Evolutionary conservation across 2,329 filamentous ascomycete genomes (phyloP).

Genomic region (Xylariaceae sp.): DNA sequence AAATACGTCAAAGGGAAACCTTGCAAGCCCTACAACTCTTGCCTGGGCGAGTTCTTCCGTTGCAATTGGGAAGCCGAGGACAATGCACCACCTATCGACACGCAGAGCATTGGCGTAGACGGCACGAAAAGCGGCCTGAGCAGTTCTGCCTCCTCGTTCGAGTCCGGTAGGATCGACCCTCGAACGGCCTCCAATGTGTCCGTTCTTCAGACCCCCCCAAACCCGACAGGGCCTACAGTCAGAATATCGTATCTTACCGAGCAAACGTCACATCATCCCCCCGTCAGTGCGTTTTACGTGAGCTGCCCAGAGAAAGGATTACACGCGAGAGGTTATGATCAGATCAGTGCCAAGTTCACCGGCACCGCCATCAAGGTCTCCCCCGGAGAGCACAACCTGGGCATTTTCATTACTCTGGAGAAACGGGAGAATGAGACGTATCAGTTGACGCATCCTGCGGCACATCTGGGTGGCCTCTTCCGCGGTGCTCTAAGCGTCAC

Average conservation of each 20-base stretch:
- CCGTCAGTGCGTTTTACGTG: slow-evolving; percentile 92
- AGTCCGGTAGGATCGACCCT: slow-evolving; percentile 40
- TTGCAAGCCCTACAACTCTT: slow-evolving; percentile 98
- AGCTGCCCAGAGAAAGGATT: slow-evolving; percentile 89
- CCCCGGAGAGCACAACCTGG: slow-evolving; percentile 88
- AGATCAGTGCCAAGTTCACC: slow-evolving; percentile 96
- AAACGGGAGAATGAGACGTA: slow-evolving; percentile 83
- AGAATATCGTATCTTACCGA: slow-evolving; percentile 93
- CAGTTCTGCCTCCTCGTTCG: slow-evolving; percentile 46
- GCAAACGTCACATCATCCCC: slow-evolving; percentile 96
- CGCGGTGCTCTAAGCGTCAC: slow-evolving; percentile 84
- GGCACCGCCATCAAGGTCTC: slow-evolving; percentile 89
- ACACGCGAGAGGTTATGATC: slow-evolving; percentile 84
- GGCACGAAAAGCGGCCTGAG: slow-evolving; percentile 30
- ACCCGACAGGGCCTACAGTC: slow-evolving; percentile 50
- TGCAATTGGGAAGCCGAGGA: slow-evolving; percentile 95
- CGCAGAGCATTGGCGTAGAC: slow-evolving; percentile 37
- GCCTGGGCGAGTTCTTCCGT: slow-evolving; percentile 94
- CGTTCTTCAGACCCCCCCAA: slow-evolving; percentile 45
- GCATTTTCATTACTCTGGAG: slow-evolving; percentile 87
- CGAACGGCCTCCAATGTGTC: slow-evolving; percentile 48
- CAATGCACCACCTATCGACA: slow-evolving; percentile 62
- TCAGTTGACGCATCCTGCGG: slow-evolving; percentile 90
- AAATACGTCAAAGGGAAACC: slow-evolving; percentile 99
- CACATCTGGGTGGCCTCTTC: slow-evolving; percentile 82